Evolutionary conservation across 2,329 filamentous ascomycete genomes (phyloP).

Genomic region (Diaporthe citriasiana): DNA sequence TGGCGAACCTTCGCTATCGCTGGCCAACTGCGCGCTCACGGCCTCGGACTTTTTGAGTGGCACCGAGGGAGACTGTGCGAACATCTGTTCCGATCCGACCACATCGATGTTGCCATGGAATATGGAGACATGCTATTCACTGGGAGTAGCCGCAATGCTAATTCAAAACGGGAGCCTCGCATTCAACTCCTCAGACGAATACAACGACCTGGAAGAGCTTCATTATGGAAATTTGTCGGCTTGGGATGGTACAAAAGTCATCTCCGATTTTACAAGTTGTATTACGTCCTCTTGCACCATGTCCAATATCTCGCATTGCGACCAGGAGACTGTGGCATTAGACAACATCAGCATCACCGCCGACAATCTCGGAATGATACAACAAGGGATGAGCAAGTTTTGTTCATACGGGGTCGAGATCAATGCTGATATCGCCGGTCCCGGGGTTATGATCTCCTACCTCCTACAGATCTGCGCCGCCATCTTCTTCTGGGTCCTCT

Average conservation of each 20-base stretch:
- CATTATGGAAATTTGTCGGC: slow-evolving; percentile 7
- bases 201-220: not conserved
- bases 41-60: not conserved
- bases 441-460: slow-evolving; percentile 34
- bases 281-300: slow-evolving; percentile 14
- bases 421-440: slow-evolving; percentile 34
- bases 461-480: slow-evolving; percentile 15
- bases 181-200: not conserved
- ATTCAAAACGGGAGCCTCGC: slow-evolving; percentile 8
- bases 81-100: slow-evolving; percentile 14
- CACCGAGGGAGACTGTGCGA: not conserved
- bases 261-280: slow-evolving; percentile 17
- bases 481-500: slow-evolving; percentile 27
- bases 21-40: not conserved
- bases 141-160: slow-evolving; percentile 23
- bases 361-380: not conserved
- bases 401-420: slow-evolving; percentile 17
- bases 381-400: not conserved
- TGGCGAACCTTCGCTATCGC: not conserved
- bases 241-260: slow-evolving; percentile 20
- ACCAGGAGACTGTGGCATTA: not conserved
- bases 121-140: slow-evolving; percentile 3
- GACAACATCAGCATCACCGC: not conserved
- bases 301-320: slow-evolving; percentile 14
- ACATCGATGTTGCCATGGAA: slow-evolving; percentile 33